Conservation (phyloP, 163 green algal genomes). For the Smithsoniella earleae region DNA sequence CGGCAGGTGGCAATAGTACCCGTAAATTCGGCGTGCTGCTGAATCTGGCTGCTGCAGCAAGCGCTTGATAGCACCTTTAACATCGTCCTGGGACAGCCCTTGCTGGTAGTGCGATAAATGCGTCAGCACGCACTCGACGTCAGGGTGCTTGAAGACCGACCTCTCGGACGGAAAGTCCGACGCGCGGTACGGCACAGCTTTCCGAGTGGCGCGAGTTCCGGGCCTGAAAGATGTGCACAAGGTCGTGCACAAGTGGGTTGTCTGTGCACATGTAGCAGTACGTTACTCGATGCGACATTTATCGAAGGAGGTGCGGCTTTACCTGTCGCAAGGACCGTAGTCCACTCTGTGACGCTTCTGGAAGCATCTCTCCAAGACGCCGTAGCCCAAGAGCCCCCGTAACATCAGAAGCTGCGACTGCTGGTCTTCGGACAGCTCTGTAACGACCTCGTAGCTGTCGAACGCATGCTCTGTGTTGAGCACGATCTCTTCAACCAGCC, state of each 20-base stretch:
- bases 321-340: constrained; percentile 43
- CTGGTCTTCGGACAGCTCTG: constrained; percentile 26
- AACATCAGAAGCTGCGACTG: constrained; percentile 41
- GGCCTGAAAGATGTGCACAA: too few species aligned
- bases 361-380: constrained; percentile 45
- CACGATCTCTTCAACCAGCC: too few species aligned
- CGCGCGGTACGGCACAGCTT: constrained; percentile 49
- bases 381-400: constrained; percentile 44
- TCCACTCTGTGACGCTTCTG: constrained; percentile 42
- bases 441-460: not conserved
- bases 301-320: not conserved
- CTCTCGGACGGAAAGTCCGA: constrained; percentile 43
- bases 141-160: constrained; percentile 50
- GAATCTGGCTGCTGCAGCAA: too few species aligned
- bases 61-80: too few species aligned
- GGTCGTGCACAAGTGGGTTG: too few species aligned
- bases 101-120: constrained; percentile 44
- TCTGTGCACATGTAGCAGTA: too few species aligned
- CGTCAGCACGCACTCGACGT: constrained; percentile 46
- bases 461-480: too few species aligned
- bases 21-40: too few species aligned
- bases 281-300: too few species aligned
- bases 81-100: constrained; percentile 31
- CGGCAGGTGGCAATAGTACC: too few species aligned
- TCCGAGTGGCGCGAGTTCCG: not conserved